A percentile compares a stretch with the other conserved stretches of the same genome.
phyloP scores from a whole-genome alignment of 176 grass and related monocot species.

The Raddia guianensis region DNA sequence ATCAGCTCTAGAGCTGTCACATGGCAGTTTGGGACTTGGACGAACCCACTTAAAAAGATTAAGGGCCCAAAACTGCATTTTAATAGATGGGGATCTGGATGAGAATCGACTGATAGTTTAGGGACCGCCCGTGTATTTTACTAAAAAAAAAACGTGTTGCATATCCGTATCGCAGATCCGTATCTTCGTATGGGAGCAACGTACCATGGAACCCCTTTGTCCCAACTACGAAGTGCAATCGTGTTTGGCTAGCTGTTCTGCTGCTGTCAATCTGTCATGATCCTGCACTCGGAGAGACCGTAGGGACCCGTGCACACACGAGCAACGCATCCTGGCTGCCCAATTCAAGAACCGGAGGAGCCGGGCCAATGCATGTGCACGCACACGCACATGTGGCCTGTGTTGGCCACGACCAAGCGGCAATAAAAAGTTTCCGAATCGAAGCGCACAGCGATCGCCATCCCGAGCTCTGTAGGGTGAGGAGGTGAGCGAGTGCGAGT shows the following conservation, averaged over 20 bases:
- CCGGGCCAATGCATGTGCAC: not conserved
- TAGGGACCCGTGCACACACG: conserved; percentile 23
- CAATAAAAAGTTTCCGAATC: not conserved
- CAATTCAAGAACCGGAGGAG: not conserved
- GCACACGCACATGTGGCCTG: conserved; percentile 20
- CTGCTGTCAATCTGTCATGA: not conserved
- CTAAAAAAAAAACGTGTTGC: too few relatives aligned
- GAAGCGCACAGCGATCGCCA: not conserved
- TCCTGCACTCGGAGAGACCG: conserved; percentile 27
- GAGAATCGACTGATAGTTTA: too few relatives aligned
- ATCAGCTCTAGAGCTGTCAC: too few relatives aligned
- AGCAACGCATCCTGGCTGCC: conserved; percentile 13
- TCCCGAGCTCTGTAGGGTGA: not conserved
- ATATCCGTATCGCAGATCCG: too few relatives aligned
- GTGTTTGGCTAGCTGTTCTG: not conserved
- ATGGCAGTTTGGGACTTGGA: too few relatives aligned
- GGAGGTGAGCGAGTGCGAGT: too few relatives aligned
- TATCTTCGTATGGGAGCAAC: too few relatives aligned
- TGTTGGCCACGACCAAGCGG: conserved; percentile 30
- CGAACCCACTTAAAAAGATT: too few relatives aligned
- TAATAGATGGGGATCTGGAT: too few relatives aligned
- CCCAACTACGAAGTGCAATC: not conserved
- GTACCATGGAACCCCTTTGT: not conserved
- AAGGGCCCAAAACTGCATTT: too few relatives aligned
- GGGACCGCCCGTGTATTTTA: too few relatives aligned